Evolutionary conservation across 2,329 filamentous ascomycete species (phyloP), one percentile per base, ranked within the genome.

Genomic region (Ceratocystis destructans): DNA sequence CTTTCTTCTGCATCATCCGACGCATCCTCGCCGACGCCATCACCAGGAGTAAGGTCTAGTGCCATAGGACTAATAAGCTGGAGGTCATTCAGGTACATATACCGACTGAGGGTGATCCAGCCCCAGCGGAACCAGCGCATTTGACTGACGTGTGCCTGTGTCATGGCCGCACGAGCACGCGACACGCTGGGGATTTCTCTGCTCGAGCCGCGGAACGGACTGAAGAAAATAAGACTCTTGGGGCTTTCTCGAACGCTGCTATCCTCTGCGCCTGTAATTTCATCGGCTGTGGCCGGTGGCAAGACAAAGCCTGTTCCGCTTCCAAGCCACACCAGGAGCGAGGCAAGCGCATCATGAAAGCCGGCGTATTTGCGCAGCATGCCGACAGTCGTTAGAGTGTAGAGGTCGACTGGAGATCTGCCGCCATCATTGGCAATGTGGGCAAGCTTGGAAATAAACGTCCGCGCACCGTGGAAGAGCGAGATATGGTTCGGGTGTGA

Each of bases 71-170:
- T 76, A 70, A 82, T 81, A 41, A 83, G 74, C 72, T 79, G 82
- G 76, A 99, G 74, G 74, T 97, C 92, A 76, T 99, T 99, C 41
- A 97, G 83, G 67, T 91, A 83, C 94, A 99, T 97, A 77, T 97
- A 99, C 68, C 94, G 81, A 72, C 91, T 94, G 67, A 96, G 74
- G 0, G 84, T 82, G 73, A 99, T 96, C 91, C 92, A 99, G 2
- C 91, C 90, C 83, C 91, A 97, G 6, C 94, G 84, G 74, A 97
- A 99, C 94, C 94, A 99, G 46, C 89, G 84, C 94, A 99, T 99
- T 81, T 99, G 94, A 75, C 91, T 96, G 77, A 85, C 80, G 78
- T 99, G 94, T 33, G 89, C 93, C 65, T 82, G 81, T 1, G 89
- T 91, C 94, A 99, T 99, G 41, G 94, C 92, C 65, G 79, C 81